Conservation (phyloP, 257 asterid species). For the Haberlea rhodopensis region DNA sequence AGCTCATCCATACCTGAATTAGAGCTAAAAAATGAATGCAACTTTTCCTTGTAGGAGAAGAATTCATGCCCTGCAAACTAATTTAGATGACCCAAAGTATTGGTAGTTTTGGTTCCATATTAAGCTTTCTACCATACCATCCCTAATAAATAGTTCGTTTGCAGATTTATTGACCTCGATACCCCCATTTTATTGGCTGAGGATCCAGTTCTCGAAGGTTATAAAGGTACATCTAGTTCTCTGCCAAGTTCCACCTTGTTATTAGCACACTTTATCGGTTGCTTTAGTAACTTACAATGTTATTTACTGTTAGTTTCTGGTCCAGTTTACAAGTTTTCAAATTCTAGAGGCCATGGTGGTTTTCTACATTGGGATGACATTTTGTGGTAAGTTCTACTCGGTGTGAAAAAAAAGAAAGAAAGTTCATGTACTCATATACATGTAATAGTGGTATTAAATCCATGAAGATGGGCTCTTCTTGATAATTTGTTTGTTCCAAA, state of each 20-base stretch:
- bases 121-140: not conserved
- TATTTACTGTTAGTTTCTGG: constrained; percentile 57
- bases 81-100: not conserved
- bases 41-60: not conserved
- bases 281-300: constrained; percentile 15
- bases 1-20: not conserved
- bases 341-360: constrained; percentile 91
- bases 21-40: not conserved
- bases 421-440: too few relatives aligned
- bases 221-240: constrained; percentile 56
- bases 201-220: constrained; percentile 88
- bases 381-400: constrained; percentile 44
- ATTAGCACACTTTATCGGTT: not conserved
- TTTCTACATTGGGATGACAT: constrained; percentile 73
- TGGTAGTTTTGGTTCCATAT: not conserved
- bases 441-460: too few relatives aligned
- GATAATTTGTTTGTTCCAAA: too few relatives aligned
- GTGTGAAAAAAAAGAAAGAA: too few relatives aligned
- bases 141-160: constrained; percentile 19
- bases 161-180: constrained; percentile 81
- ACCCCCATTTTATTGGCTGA: constrained; percentile 83
- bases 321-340: constrained; percentile 71
- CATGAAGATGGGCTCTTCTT: too few relatives aligned
- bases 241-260: constrained; percentile 10
- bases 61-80: not conserved